These are phyloP conservation scores for Triticum monococcum DNA, from an alignment of 176 grass and related monocot genomes.

Conservation along the genomic window DNA sequence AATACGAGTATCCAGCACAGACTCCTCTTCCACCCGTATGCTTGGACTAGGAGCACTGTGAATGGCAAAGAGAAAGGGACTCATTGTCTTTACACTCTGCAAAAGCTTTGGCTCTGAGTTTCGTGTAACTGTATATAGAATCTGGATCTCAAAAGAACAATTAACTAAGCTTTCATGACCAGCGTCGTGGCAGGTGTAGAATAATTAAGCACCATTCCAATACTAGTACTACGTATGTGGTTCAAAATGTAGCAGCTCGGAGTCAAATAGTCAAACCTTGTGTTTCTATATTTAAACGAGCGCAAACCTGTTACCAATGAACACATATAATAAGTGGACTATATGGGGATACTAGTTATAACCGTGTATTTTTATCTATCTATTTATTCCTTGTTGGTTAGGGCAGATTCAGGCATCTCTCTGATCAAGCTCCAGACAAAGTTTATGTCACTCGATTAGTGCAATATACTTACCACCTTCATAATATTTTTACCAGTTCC, in stretches of 20 bases:
- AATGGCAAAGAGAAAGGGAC: constrained; percentile 4
- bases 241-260: background rate
- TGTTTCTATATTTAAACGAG: background rate
- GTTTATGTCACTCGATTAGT: background rate
- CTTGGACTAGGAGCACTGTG: background rate
- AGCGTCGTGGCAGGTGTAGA: background rate
- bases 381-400: background rate
- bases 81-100: background rate
- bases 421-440: background rate
- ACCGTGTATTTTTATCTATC: background rate
- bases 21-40: background rate
- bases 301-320: background rate
- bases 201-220: background rate
- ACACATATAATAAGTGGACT: background rate
- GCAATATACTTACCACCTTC: background rate
- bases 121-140: background rate
- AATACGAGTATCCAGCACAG: background rate
- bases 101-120: constrained; percentile 28
- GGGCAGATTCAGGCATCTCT: background rate
- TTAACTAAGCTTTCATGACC: background rate
- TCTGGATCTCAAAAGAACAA: background rate
- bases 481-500: background rate
- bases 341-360: background rate
- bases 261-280: background rate
- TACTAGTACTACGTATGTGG: background rate